A percentile compares a stretch with the other conserved stretches of the same genome.
Conservation (phyloP, 495 filamentous ascomycete genomes). For the Ramalina intermedia region DNA sequence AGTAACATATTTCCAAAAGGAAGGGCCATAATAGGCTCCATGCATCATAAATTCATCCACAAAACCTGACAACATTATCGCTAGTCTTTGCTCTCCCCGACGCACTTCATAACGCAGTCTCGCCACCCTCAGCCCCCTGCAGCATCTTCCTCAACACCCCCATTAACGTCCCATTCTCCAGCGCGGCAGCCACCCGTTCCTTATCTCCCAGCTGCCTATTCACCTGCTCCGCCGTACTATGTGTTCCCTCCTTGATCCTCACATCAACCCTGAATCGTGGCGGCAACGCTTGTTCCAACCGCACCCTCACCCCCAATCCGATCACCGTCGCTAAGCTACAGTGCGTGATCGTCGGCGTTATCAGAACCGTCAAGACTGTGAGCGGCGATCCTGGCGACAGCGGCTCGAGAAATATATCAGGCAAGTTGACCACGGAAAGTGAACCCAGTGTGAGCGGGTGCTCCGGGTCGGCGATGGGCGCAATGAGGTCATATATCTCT, state of each 20-base stretch:
- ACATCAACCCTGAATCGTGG: constrained; percentile 90
- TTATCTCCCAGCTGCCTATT: constrained; percentile 95
- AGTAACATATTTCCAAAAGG: too few relatives aligned
- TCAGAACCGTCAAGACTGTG: constrained; percentile 38
- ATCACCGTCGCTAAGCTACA: constrained; percentile 95
- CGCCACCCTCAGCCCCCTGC: constrained; percentile 25
- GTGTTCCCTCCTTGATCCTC: constrained; percentile 88
- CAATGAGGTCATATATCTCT: constrained; percentile 91
- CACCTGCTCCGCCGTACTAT: constrained; percentile 83
- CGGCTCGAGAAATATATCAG: constrained; percentile 70
- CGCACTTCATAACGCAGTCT: neutral
- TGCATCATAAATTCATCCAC: too few relatives aligned
- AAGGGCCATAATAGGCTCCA: too few relatives aligned
- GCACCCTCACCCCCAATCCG: constrained; percentile 80
- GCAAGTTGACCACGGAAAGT: constrained; percentile 82
- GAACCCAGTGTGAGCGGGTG: constrained; percentile 88
- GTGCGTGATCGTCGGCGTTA: constrained; percentile 96
- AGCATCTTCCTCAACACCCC: constrained; percentile 86
- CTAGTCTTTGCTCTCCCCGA: neutral
- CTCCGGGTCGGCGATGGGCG: constrained; percentile 88
- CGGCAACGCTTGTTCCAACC: constrained; percentile 79
- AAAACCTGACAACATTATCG: too few relatives aligned
- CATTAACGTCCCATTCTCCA: constrained; percentile 87
- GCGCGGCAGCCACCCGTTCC: constrained; percentile 83
- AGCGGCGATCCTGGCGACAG: constrained; percentile 26